A percentile compares a stretch with the other conserved stretches of the same genome.
Evolutionary conservation across 2,329 filamentous ascomycete species (phyloP).

Genomic region (Monosporascus cannonballus): DNA sequence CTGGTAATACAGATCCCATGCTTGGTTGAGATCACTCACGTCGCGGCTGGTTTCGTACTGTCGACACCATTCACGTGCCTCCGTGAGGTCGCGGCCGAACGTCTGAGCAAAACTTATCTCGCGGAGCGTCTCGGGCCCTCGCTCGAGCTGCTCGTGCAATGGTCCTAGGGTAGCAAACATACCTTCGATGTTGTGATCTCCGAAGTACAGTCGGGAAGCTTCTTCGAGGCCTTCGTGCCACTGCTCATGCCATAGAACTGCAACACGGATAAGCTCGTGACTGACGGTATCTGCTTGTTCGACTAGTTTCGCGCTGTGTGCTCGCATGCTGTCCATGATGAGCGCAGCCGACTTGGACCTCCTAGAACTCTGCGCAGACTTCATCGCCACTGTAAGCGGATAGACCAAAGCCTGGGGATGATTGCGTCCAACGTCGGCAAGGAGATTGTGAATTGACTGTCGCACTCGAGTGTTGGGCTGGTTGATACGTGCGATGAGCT

Average conservation of each 20-base stretch:
- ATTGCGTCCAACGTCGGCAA: constrained; percentile 86
- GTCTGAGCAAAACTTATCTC: constrained; percentile 98
- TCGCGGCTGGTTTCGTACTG: constrained; percentile 87
- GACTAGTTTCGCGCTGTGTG: constrained; percentile 86
- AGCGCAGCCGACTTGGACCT: constrained; percentile 82
- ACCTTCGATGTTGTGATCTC: constrained; percentile 92
- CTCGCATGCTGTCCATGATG: constrained; percentile 97
- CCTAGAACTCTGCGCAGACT: constrained; percentile 74
- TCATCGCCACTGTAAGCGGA: constrained; percentile 95
- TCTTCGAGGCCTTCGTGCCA: constrained; percentile 99
- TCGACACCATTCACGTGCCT: constrained; percentile 93
- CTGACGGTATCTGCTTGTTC: constrained; percentile 94
- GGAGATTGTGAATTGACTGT: constrained; percentile 82
- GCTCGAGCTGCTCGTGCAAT: constrained; percentile 84
- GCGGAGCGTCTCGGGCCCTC: constrained; percentile 83
- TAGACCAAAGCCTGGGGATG: constrained; percentile 97
- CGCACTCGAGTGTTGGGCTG: constrained; percentile 87
- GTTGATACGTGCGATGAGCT: constrained; percentile 95
- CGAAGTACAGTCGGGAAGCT: constrained; percentile 93
- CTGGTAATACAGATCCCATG: constrained; percentile 98
- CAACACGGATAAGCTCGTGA: constrained; percentile 92
- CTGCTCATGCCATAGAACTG: constrained; percentile 95
- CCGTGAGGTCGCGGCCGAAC: constrained; percentile 89
- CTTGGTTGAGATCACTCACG: constrained; percentile 90
- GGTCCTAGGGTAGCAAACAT: constrained; percentile 92